These are phyloP conservation scores for Nicotiana undulata DNA, from an alignment of 257 asterid species.

Conservation along the genomic window DNA sequence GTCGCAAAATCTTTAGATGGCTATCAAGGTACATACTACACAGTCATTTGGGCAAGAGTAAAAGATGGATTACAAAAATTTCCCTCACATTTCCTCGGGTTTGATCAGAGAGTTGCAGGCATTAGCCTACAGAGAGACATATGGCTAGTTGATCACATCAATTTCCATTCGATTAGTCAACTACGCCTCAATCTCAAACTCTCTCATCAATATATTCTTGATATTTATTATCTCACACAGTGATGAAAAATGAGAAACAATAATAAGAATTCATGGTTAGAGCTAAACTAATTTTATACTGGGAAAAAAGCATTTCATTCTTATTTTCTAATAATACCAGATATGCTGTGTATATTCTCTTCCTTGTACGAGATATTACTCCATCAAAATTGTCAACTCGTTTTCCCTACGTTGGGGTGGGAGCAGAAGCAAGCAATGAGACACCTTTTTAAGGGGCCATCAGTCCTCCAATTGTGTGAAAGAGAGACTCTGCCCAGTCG, in stretches of 20 bases:
- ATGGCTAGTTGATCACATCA: too few relatives aligned
- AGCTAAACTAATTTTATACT: not conserved
- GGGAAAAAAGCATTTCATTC: not conserved
- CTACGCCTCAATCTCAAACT: not conserved
- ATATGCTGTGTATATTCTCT: not conserved
- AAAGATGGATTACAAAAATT: not conserved
- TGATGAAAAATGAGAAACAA: not conserved
- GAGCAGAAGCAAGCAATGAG: not conserved
- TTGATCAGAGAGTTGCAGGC: not conserved
- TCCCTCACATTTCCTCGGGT: not conserved
- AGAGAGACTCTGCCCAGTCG: constrained; percentile 64
- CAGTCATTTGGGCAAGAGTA: not conserved
- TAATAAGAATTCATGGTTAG: not conserved
- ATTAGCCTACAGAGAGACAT: not conserved
- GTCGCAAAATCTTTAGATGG: not conserved
- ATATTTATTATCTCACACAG: not conserved
- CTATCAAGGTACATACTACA: too few relatives aligned
- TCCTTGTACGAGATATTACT: not conserved
- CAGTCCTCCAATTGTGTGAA: constrained; percentile 65
- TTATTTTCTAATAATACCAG: not conserved
- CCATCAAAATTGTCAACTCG: not conserved
- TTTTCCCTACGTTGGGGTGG: not conserved
- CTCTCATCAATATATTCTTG: constrained; percentile 4
- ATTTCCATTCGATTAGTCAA: too few relatives aligned
- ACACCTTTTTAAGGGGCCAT: constrained; percentile 63